phyloP scores from a whole-genome alignment of 2,329 filamentous ascomycete species.

The Colletotrichum chrysophilum region DNA sequence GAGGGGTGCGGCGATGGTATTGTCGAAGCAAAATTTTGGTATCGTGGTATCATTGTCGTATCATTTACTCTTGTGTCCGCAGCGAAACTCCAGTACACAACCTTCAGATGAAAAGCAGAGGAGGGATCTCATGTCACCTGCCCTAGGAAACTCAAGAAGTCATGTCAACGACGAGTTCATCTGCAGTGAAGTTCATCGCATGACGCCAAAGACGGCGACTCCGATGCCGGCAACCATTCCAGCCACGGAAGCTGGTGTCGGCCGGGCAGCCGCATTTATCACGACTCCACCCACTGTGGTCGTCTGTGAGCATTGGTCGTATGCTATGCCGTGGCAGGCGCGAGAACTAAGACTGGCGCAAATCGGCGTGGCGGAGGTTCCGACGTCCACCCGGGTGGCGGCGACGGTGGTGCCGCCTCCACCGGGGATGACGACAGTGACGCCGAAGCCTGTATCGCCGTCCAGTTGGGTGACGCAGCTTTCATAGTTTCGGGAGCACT shows the following conservation, averaged over 20 bases:
- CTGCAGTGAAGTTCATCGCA: constrained; percentile 1
- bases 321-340: constrained; percentile 53
- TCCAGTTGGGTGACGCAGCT: constrained; percentile 57
- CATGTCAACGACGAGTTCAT: background rate
- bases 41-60: background rate
- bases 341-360: constrained; percentile 60
- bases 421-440: constrained; percentile 62
- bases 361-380: constrained; percentile 54
- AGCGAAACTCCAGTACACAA: background rate
- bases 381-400: constrained; percentile 43
- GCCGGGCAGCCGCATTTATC: constrained; percentile 15
- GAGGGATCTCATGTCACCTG: background rate
- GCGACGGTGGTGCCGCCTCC: constrained; percentile 58
- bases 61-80: background rate
- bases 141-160: background rate
- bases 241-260: constrained; percentile 10
- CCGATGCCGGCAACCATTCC: constrained; percentile 21
- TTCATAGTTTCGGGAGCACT: constrained; percentile 60
- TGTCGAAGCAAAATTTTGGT: background rate
- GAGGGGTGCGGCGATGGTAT: background rate
- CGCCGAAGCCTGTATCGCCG: constrained; percentile 47
- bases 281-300: constrained; percentile 23
- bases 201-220: constrained; percentile 9
- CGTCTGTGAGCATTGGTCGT: constrained; percentile 40
- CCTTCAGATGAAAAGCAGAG: background rate